These are phyloP conservation scores for Salix dunnii DNA, from an alignment of 345 rosid species.

Conservation along the genomic window DNA sequence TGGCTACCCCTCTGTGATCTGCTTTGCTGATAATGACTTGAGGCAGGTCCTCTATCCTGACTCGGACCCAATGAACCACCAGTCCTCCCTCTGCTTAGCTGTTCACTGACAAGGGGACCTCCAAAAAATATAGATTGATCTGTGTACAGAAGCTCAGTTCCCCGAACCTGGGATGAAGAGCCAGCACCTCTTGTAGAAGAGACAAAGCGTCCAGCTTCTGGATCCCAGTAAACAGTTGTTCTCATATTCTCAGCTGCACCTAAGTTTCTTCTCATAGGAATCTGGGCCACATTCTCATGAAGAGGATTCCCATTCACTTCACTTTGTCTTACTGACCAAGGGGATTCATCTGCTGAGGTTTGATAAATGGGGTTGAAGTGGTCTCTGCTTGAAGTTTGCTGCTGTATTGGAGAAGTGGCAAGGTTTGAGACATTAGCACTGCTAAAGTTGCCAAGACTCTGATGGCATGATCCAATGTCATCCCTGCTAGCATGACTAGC, in stretches of 20 bases:
- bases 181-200: slow-evolving; percentile 37
- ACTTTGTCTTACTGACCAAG: slow-evolving; percentile 39
- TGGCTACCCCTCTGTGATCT: slow-evolving; percentile 73
- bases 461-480: slow-evolving; percentile 51
- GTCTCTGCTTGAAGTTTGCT: slow-evolving; percentile 45
- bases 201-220: slow-evolving; percentile 77
- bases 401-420: slow-evolving; percentile 41
- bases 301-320: slow-evolving; percentile 28
- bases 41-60: slow-evolving; percentile 41
- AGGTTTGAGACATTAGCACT: slow-evolving; percentile 49
- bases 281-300: slow-evolving; percentile 21
- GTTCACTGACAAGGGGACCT: slow-evolving; percentile 57
- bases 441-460: slow-evolving; percentile 54
- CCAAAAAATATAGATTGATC: slow-evolving; percentile 65
- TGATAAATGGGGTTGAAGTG: slow-evolving; percentile 76
- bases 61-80: slow-evolving; percentile 25
- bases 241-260: slow-evolving; percentile 37
- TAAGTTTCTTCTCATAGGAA: slow-evolving; percentile 39
- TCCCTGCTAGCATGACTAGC: slow-evolving; percentile 58
- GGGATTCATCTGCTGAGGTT: slow-evolving; percentile 56
- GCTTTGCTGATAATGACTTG: slow-evolving; percentile 50
- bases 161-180: slow-evolving; percentile 35
- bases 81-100: slow-evolving; percentile 36
- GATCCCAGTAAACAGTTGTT: slow-evolving; percentile 79
- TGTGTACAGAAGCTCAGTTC: slow-evolving; percentile 52